Evolutionary conservation across 2,329 filamentous ascomycete species (phyloP), one percentile per base, ranked within the genome.

Genomic region (Apiospora sp.): DNA sequence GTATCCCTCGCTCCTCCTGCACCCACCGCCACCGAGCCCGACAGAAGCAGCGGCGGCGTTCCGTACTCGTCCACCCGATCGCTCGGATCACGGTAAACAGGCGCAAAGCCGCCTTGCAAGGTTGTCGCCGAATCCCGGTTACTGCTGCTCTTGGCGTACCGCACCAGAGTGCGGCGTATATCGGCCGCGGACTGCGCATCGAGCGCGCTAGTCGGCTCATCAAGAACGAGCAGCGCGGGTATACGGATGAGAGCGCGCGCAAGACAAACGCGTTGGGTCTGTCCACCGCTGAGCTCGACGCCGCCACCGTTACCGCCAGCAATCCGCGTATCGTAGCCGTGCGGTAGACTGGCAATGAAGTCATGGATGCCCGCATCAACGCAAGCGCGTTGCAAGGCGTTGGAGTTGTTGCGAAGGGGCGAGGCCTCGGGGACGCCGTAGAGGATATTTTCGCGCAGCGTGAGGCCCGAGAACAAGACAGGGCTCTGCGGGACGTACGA

Each of bases 141-240:
- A 49, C 22, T 5, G 67, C 19, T 2, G 64, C 22, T 5, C 58
- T 64, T 74, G 16, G 92, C 84, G 1, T 96, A 82, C 0, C 79
- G 78, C 48, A 81, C 81, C 54, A 97, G 86, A 0, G 92, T 92
- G 12, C 87, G 82, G 16, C 93, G 86, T 4, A 98, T 88, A 1
- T 87, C 82, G 3, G 87, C 87, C 0, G 93, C 91, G 51, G 88
- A 92, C 76, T 92, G 89, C 0, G 87, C 86, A 78, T 98, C 95
- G 0, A 98, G 85, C 0, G 93, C 92, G 37, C 91, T 93, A 0
- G 95, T 98, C 0, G 95, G 94, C 83, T 98, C 95, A 77, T 98
- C 96, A 1, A 98, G 84, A 2, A 98, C 88, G 22, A 98, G 83
- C 2, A 98, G 85, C 54, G 88, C 87, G 0, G 95, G 95, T 19